phyloP scores from a whole-genome alignment of 73 alveolate species.

The Symbiodinium pilosum region DNA sequence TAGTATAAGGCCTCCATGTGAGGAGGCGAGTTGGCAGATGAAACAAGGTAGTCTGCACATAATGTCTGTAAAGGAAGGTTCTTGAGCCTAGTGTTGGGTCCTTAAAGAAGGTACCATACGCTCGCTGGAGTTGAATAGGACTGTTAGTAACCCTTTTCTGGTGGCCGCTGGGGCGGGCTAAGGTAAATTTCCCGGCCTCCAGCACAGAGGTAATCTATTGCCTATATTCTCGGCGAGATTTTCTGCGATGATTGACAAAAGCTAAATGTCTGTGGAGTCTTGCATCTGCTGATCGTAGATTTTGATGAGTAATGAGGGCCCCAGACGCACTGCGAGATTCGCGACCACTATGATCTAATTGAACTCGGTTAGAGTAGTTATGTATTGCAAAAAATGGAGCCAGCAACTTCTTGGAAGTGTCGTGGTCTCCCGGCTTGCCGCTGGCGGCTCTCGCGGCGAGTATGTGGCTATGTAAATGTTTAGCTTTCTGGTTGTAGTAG shows the following conservation, averaged over 20 bases:
- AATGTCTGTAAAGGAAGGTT: neutral
- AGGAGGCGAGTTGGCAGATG: neutral
- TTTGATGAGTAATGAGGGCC: neutral
- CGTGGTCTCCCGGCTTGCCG: too few relatives aligned
- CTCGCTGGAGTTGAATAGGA: neutral
- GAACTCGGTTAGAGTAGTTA: neutral
- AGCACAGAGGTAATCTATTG: neutral
- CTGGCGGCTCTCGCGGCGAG: too few relatives aligned
- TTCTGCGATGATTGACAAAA: too few relatives aligned
- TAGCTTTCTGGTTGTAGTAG: neutral
- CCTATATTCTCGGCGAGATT: neutral
- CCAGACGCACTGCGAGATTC: conserved; percentile 3
- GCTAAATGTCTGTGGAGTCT: too few relatives aligned
- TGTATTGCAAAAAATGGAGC: neutral
- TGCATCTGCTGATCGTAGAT: too few relatives aligned
- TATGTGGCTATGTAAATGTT: neutral
- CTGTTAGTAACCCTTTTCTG: neutral
- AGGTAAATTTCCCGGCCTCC: neutral
- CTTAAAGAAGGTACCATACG: neutral
- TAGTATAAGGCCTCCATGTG: neutral
- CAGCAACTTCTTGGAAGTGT: neutral
- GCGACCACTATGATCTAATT: neutral
- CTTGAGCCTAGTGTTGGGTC: neutral
- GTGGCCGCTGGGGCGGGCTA: neutral
- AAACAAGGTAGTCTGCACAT: neutral